Base-by-base conservation (phyloP, 305 asterid species). In the Rubia peregrina region DNA sequence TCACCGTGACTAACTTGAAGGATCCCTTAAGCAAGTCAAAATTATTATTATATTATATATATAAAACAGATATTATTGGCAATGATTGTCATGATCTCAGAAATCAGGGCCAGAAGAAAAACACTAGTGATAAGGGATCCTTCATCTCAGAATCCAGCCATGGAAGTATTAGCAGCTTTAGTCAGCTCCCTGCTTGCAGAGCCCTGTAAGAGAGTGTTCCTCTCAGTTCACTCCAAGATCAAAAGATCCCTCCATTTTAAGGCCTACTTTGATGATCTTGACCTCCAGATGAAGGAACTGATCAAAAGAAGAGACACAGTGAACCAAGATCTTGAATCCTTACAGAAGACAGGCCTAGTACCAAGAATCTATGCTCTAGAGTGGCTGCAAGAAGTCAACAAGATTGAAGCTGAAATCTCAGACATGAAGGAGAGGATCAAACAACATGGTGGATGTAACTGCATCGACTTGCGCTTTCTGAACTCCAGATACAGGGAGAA, bases 141-240 rank as follows among this genome's bases (percentile, higher is more conserved):
- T 22, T 33, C 11, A 42, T 16, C 0, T 62, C 41, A 49, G 44
- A 26, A 48, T 16, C 30, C 12, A 10, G 49, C 63, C 49, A 68
- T 68, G 72, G 64, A 68, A 68, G 61, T 33, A 4, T 51, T 68
- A 26, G 72, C 36, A 68, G 72, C 72, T 17, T 9, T 68, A 68
- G 19, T 68, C 26, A 68, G 64, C 57, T 53, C 63, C 22, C 6
- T 68, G 30, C 49, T 68, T 9, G 72, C 61, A 2, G 63, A 68
- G 57, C 72, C 64, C n/a, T 68, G 49, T 6, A 24, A 33, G 9
- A 33, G 26, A 36, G 14, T 53, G 1, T 68, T 68, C 49, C 14
- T 11, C 22, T 51, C 48, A 9, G 38, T 53, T 33, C 72, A 11
- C 4, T n/a, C n/a, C 13, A 68, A 68, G 44, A 38, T 68, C 6